phyloP scores from a whole-genome alignment of 2,329 filamentous ascomycete genomes.

The Didymella pinodella region DNA sequence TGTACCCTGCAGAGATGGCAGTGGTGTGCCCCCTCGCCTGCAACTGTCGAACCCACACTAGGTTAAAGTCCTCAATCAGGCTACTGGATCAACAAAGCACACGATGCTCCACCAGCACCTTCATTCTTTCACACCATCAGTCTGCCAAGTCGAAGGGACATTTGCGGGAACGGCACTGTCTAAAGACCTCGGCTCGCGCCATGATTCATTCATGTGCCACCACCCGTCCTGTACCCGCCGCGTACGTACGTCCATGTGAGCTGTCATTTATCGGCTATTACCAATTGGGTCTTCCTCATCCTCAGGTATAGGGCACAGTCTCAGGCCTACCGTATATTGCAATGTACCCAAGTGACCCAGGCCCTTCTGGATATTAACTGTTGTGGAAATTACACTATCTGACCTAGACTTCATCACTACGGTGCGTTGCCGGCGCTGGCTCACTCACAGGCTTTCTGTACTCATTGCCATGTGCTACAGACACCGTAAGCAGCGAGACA shows the following conservation, averaged over 20 bases:
- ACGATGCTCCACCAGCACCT: constrained; percentile 2
- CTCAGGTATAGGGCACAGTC: not conserved
- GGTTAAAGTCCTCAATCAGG: not conserved
- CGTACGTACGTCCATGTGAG: constrained; percentile 9
- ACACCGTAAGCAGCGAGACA: not conserved
- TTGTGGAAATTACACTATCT: not conserved
- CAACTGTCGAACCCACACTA: constrained; percentile 3
- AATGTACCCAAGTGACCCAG: not conserved
- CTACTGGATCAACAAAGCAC: constrained; percentile 1
- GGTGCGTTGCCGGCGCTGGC: not conserved
- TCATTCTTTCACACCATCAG: not conserved
- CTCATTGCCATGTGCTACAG: not conserved
- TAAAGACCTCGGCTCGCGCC: constrained; percentile 9
- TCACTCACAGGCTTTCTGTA: not conserved
- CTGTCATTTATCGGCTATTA: constrained; percentile 10
- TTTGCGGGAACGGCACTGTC: not conserved
- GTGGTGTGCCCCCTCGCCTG: constrained; percentile 3
- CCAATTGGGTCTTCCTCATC: constrained; percentile 8
- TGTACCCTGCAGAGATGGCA: constrained; percentile 10
- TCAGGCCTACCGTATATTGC: not conserved
- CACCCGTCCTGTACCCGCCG: not conserved
- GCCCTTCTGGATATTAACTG: not conserved
- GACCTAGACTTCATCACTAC: not conserved
- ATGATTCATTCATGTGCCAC: constrained; percentile 5
- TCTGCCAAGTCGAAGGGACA: not conserved